Percentiles rank a stretch among this genome's conserved stretches.
phyloP scores from a whole-genome alignment of 2,329 filamentous ascomycete genomes.

The Penicillium psychrosexuale region DNA sequence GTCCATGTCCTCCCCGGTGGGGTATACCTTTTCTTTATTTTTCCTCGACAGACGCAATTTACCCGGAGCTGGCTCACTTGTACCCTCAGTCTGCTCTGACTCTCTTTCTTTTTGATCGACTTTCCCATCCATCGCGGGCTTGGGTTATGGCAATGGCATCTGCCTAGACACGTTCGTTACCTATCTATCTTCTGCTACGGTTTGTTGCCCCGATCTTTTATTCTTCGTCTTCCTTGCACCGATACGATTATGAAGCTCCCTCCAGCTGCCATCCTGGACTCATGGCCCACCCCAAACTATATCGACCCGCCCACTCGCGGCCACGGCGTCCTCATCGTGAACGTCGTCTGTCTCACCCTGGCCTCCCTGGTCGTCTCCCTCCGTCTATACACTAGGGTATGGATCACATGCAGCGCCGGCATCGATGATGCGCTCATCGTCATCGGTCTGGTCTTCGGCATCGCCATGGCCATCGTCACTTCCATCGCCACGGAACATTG shows the following conservation, averaged over 20 bases:
- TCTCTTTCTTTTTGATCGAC: background rate
- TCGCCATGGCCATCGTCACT: constrained; percentile 35
- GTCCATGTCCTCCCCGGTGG: background rate
- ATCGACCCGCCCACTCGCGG: constrained; percentile 46
- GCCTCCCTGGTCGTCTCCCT: constrained; percentile 42
- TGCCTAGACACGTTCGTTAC: background rate
- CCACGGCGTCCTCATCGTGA: constrained; percentile 43
- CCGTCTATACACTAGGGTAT: constrained; percentile 48
- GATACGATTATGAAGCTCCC: constrained; percentile 37
- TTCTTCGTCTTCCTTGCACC: background rate
- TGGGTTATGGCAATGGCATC: background rate
- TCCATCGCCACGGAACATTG: constrained; percentile 34
- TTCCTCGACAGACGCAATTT: background rate
- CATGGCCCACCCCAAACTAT: constrained; percentile 51
- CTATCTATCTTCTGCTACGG: background rate
- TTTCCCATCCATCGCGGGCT: background rate
- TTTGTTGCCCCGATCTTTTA: background rate
- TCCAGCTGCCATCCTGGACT: constrained; percentile 40
- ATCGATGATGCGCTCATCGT: constrained; percentile 49
- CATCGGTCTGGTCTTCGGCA: constrained; percentile 42
- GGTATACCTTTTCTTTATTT: background rate
- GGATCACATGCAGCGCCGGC: constrained; percentile 47
- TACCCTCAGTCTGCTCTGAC: too few species aligned
- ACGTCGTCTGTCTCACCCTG: constrained; percentile 40
- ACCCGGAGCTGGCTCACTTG: background rate